phyloP scores from a whole-genome alignment of 2,329 filamentous ascomycete species.

The Exutisphaerella laricina region DNA sequence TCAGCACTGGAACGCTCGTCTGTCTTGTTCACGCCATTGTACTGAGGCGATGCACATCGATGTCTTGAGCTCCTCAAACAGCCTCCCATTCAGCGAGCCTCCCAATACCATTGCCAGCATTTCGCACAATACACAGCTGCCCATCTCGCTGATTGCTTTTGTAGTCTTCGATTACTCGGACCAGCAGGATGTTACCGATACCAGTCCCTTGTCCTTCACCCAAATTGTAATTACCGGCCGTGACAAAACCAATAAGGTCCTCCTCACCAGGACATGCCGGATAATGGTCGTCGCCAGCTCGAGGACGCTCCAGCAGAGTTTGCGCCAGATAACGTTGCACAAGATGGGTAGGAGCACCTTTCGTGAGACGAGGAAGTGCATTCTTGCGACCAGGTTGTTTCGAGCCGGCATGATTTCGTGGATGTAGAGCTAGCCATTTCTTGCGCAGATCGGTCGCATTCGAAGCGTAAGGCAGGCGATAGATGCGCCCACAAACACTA shows the following conservation, averaged over 20 bases:
- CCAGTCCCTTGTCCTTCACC: constrained; percentile 69
- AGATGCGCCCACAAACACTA: constrained; percentile 69
- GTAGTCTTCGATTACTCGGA: constrained; percentile 47
- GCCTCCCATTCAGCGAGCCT: constrained; percentile 75
- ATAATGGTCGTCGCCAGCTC: constrained; percentile 40
- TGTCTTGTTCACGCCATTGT: too few species aligned
- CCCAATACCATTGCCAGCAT: constrained; percentile 71
- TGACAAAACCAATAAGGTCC: constrained; percentile 86
- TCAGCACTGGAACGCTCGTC: too few species aligned
- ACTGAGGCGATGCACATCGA: too few species aligned
- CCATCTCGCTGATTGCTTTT: constrained; percentile 39
- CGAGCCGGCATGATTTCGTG: constrained; percentile 20
- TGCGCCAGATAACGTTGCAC: constrained; percentile 39
- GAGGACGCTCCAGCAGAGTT: constrained; percentile 41
- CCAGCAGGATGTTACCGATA: constrained; percentile 63
- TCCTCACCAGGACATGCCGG: constrained; percentile 65
- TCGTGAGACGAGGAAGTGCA: constrained; percentile 24
- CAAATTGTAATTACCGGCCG: constrained; percentile 76
- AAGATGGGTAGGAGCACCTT: constrained; percentile 40
- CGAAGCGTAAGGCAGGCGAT: constrained; percentile 63
- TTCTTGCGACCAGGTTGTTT: constrained; percentile 26
- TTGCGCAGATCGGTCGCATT: constrained; percentile 47
- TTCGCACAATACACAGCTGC: constrained; percentile 70
- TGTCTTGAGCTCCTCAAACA: constrained; percentile 30
- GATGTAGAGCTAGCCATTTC: constrained; percentile 64